Evolutionary conservation across 1,284 basidiomycete genomes (phyloP).

Genomic region (Naganishia sp.): DNA sequence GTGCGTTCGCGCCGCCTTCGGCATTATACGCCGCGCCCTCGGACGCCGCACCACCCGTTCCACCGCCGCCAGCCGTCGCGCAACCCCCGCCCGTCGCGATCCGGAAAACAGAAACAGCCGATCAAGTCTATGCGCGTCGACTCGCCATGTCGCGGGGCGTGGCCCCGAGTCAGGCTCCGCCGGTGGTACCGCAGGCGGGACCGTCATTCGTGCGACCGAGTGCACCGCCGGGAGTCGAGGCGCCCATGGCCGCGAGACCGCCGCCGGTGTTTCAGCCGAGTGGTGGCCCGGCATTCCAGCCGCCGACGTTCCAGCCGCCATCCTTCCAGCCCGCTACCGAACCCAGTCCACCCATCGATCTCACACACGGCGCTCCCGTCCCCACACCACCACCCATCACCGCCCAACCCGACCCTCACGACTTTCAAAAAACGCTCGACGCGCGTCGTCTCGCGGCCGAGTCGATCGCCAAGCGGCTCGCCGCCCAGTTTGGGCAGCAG

Average conservation of each 20-base stretch:
- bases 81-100: slow-evolving; percentile 4
- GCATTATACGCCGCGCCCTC: slow-evolving; percentile 23
- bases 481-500: slow-evolving; percentile 58
- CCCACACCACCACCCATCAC: neutral
- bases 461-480: slow-evolving; percentile 72
- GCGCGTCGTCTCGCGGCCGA: slow-evolving; percentile 71
- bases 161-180: neutral
- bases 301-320: neutral
- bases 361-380: neutral
- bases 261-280: neutral
- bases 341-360: slow-evolving; percentile 3
- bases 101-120: slow-evolving; percentile 37
- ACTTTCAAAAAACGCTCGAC: slow-evolving; percentile 48
- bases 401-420: slow-evolving; percentile 17
- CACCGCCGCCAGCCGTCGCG: slow-evolving; percentile 7
- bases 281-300: neutral
- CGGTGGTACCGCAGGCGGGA: neutral
- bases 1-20: slow-evolving; percentile 50
- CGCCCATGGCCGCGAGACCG: neutral
- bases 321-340: slow-evolving; percentile 3
- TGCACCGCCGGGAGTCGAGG: no score
- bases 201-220: neutral
- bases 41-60: neutral
- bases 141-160: slow-evolving; percentile 36
- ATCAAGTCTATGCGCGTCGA: slow-evolving; percentile 50